Evolutionary conservation across 495 filamentous ascomycete genomes (phyloP), one percentile per base, ranked within the genome.

Genomic region (Penicillium herquei): DNA sequence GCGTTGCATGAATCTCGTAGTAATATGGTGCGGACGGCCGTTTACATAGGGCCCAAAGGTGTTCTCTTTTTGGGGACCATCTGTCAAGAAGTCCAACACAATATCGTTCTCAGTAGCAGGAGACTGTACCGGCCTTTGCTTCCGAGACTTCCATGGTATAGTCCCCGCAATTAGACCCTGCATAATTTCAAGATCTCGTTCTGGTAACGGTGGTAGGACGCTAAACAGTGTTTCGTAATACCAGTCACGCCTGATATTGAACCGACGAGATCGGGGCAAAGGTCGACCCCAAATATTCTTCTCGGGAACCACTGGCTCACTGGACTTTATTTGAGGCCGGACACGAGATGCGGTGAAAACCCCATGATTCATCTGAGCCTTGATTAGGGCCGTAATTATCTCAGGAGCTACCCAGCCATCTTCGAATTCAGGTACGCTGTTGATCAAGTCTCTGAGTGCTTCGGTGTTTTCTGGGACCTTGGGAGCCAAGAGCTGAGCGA

Each of bases 141-240:
- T 65, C 3, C 71, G 59, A 8, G 75, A 73, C 49, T 52, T 70
- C 67, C 77, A 80, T 57, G 66, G 74, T 3, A 59, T 49, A 49
- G 40, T 66, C 1, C 88, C 91, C 10, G 70, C 60, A 0, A 84
- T 76, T 10, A 96, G 60, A 14, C 75, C 78, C 11, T 78, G 68
- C 9, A 98, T 70, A 33, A 77, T 61, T 26, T 81, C 69, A 75
- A 88, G 89, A 54, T 94, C 90, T 13, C 73, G 56, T 18, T 73
- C 57, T 0, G 88, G 85, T 1, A 97, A 58, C 2, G 94, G 94
- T 7, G 92, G 89, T n/a, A 88, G 67, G 5, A 90, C 61, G 42
- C 76, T 78, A 0, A 73, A 64, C 16, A 89, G 73, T 39, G 83
- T 68, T 0, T 58, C 35, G 0, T 71, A 76, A 72, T 88, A 92